Evolutionary conservation across 352 stramenopile species (phyloP), one percentile per base, ranked within the genome.

Genomic region (Aphanomyces euteiches): DNA sequence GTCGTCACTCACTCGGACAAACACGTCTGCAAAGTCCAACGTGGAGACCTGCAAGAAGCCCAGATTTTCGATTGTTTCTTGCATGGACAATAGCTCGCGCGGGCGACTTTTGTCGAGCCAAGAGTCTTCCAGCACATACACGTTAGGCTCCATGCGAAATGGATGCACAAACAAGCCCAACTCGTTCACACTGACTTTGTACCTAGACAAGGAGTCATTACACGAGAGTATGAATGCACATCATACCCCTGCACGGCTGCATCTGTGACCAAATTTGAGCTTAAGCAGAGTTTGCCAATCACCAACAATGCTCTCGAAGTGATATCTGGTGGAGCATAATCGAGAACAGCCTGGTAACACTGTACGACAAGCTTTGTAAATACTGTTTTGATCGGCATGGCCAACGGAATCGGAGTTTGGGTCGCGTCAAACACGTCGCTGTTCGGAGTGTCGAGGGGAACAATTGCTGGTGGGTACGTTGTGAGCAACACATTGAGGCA

Each of bases 301-400:
- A 92, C 76, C 38, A 96, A 56, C 47, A 96, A 89, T 6, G 67
- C 67, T 7, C 67, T 36, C 5, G 70, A 15, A 10, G 58, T 34
- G 10, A 75, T 67, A 8, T 34, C 45, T 7, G 88, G 69, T 39
- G 88, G 88, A 10, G 86, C 78, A 56, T 96, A 96, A 72, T 96
- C 88, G 5, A 93, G 72, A 7, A 93, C 68, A 19, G 81, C 82
- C 60, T 96, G 83, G 67, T 94, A 95, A 15, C 92, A 85, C 56
- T 92, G 92, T 37, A 96, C 79, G 45, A 90, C 90, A 0, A 96
- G 79, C 74, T 96, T 96, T 8, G 88, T 96, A 65, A 96, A 96
- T 5, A 94, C 80, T 6, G 86, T 93, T 69, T 93, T 94, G 4
- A 80, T 77, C 0, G 86, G 78, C 4, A 85, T 79, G 4, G 86